Percentiles rank a stretch among this genome's conserved stretches.
Evolutionary conservation across 2,329 filamentous ascomycete species (phyloP).

Genomic region (Ophiosphaerella narmari): DNA sequence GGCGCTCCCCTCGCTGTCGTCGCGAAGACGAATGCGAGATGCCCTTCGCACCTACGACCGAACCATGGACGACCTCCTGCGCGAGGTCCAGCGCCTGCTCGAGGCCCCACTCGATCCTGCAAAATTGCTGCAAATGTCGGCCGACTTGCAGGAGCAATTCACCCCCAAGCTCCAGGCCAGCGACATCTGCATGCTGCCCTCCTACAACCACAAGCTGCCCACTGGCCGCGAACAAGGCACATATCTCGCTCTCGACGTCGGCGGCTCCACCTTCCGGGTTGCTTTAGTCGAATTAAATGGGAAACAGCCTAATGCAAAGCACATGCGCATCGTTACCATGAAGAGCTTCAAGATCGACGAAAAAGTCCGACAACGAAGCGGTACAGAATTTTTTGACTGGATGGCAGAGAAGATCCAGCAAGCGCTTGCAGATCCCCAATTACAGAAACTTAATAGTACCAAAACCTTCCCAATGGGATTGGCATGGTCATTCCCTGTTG

Average conservation of each 20-base stretch:
- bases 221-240: constrained; percentile 64
- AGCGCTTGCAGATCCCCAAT: constrained; percentile 53
- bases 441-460: constrained; percentile 42
- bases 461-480: constrained; percentile 61
- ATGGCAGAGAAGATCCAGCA: constrained; percentile 64
- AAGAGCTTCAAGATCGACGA: constrained; percentile 62
- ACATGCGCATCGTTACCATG: constrained; percentile 61
- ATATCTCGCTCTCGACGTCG: constrained; percentile 66
- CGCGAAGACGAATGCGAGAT: constrained; percentile 41
- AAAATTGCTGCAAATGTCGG: constrained; percentile 52
- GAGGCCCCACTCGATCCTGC: constrained; percentile 50
- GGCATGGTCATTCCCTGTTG: constrained; percentile 70
- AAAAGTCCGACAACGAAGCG: constrained; percentile 58
- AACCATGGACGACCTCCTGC: constrained; percentile 55
- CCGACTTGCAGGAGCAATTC: constrained; percentile 57
- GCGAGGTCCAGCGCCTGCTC: constrained; percentile 50
- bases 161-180: constrained; percentile 59
- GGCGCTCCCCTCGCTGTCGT: constrained; percentile 40
- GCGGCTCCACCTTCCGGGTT: constrained; percentile 68
- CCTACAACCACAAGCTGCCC: constrained; percentile 66
- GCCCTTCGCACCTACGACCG: constrained; percentile 49
- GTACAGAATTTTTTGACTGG: constrained; percentile 67
- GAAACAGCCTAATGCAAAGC: constrained; percentile 48
- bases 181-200: constrained; percentile 67
- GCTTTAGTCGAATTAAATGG: constrained; percentile 63